A percentile compares a stretch with the other conserved stretches of the same genome.
Evolutionary conservation across 345 rosid genomes (phyloP).

Genomic region (Brassica rapa): DNA sequence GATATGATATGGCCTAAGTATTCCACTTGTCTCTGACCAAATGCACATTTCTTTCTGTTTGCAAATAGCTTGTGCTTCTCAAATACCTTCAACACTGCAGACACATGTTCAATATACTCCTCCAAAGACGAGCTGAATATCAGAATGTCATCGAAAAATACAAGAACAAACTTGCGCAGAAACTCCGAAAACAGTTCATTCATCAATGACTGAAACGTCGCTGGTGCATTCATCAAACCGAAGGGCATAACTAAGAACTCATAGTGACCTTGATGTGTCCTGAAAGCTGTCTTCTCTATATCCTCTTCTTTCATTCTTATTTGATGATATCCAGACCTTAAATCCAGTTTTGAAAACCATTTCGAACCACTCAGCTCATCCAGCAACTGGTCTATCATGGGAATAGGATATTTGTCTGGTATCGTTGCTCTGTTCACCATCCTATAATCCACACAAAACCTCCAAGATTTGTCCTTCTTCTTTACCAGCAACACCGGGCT

Average conservation of each 20-base stretch:
- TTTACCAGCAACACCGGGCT: too few relatives aligned
- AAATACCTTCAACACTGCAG: too few relatives aligned
- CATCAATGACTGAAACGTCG: not conserved
- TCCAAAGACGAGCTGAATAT: not conserved
- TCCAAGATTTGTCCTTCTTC: too few relatives aligned
- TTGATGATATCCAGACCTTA: not conserved
- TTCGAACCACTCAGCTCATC: not conserved
- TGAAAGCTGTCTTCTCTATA: not conserved
- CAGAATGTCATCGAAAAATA: not conserved
- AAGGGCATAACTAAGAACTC: not conserved
- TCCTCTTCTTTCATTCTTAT: not conserved
- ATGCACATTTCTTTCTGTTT: too few relatives aligned
- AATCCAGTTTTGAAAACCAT: not conserved
- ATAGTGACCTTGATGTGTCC: not conserved
- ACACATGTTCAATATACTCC: not conserved
- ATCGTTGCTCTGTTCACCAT: not conserved
- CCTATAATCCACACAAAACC: too few relatives aligned
- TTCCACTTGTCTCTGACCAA: too few relatives aligned
- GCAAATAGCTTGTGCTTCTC: too few relatives aligned
- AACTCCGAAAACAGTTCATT: not conserved
- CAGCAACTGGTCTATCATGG: not conserved
- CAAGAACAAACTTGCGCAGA: not conserved
- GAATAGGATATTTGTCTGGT: not conserved
- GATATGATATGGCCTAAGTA: too few relatives aligned
- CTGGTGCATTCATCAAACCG: not conserved